phyloP scores from a whole-genome alignment of 352 stramenopile genomes.

The Pythium volutum region DNA sequence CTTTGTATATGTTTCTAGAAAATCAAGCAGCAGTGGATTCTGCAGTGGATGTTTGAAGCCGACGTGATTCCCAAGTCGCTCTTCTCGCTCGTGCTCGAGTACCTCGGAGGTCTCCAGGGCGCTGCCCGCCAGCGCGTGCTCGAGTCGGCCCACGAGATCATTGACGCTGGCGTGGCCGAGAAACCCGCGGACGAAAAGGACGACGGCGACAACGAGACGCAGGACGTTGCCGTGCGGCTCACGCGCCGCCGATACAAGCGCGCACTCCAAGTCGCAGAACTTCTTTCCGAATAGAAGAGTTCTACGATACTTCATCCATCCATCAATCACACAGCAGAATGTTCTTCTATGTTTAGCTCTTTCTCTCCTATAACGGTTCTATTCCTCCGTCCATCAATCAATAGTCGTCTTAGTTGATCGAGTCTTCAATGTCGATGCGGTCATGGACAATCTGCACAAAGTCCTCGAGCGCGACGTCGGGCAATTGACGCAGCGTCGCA shows the following conservation, averaged over 20 bases:
- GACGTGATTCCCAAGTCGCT: conserved; percentile 80
- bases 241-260: conserved; percentile 74
- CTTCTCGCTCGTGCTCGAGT: conserved; percentile 72
- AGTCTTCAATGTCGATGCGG: conserved; percentile 30
- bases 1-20: conserved; percentile 27
- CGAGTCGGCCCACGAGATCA: conserved; percentile 64
- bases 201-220: conserved; percentile 29
- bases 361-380: too few relatives aligned
- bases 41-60: conserved; percentile 81
- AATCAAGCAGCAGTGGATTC: conserved; percentile 81
- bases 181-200: conserved; percentile 47
- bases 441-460: conserved; percentile 46
- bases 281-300: conserved; percentile 39
- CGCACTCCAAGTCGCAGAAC: conserved; percentile 69
- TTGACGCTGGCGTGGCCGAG: conserved; percentile 54
- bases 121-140: conserved; percentile 65
- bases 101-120: conserved; percentile 68
- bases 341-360: too few relatives aligned
- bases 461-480: conserved; percentile 26
- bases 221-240: conserved; percentile 56
- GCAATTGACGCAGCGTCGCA: conserved; percentile 26
- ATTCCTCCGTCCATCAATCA: background rate
- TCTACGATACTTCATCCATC: background rate
- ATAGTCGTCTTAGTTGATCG: conserved; percentile 9
- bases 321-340: conserved; percentile 3